These are phyloP conservation scores for Coemansia interrupta DNA, from an alignment of 192 early-diverging fungal genomes.

Conservation along the genomic window DNA sequence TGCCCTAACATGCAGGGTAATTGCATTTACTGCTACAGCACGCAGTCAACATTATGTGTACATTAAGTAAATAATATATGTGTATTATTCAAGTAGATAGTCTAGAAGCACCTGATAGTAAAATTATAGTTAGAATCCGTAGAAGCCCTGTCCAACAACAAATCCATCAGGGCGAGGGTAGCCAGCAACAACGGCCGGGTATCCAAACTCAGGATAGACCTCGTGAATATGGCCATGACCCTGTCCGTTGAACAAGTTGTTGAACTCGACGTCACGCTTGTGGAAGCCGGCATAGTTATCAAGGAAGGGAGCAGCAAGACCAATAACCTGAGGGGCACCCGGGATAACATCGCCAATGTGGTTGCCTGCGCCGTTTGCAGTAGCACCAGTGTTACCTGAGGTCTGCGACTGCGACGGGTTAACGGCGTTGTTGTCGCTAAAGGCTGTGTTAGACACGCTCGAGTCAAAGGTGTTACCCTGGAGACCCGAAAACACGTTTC, in stretches of 20 bases:
- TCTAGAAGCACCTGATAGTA: not conserved
- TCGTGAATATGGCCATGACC: not conserved
- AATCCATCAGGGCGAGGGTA: not conserved
- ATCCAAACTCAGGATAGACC: not conserved
- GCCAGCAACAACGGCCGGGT: slow-evolving; percentile 6
- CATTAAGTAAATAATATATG: too few relatives aligned
- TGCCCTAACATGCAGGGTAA: too few relatives aligned
- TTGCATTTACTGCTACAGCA: too few relatives aligned
- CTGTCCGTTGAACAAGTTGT: not conserved
- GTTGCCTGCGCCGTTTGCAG: slow-evolving; percentile 15
- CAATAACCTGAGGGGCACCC: not conserved
- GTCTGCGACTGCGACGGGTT: slow-evolving; percentile 13
- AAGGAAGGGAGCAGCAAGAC: not conserved
- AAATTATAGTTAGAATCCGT: not conserved
- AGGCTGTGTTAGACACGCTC: slow-evolving; percentile 20
- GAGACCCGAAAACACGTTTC: slow-evolving; percentile 30
- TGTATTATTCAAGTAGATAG: not conserved
- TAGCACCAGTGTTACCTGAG: slow-evolving; percentile 13
- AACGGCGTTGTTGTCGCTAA: slow-evolving; percentile 19
- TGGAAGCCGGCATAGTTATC: not conserved
- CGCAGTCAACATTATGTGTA: too few relatives aligned
- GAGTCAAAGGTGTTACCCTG: slow-evolving; percentile 21
- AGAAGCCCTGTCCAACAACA: not conserved
- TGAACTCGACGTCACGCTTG: slow-evolving; percentile 7
- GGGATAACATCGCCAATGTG: slow-evolving; percentile 9